Evolutionary conservation across 202 grass and related monocot genomes (phyloP), one percentile per base, ranked within the genome.

Genomic region (Hordeum pubiflorum): DNA sequence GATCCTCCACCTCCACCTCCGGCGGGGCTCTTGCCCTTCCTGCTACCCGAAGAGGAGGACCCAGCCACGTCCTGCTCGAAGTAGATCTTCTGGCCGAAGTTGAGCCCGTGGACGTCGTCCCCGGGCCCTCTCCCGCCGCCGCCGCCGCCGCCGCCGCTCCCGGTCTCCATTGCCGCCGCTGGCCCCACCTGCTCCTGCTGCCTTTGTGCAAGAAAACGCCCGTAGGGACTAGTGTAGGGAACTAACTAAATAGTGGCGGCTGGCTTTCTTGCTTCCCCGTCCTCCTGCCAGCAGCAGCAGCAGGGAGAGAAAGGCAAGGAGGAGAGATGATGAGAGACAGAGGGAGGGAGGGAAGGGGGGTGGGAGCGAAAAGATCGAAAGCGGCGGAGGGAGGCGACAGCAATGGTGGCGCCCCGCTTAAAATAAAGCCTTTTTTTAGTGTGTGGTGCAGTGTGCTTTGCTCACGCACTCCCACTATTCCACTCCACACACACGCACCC

Each of bases 51-150:
- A 8, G 22, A 4, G 33, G 24, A 64, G 54, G 36, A 12, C 17
- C 78, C 48, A 3, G 72, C 79, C 9, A 55, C 86, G 76, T 91
- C 91, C 79, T 94, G 89, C 79, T 94, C 91, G 80, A 94, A 94
- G 91, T 94, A 94, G 76, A 91, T 94, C 89, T 91, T 94, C 89
- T 94, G 73, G 66, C 91, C 91, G 72, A 94, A 94, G 69, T 87
- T 84, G 84, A 94, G 91, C 52, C 91, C 91, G 87, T 20, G 83
- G 33, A 79, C 50, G 52, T 89, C 88, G 54, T 86, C 83, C 7
- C 80, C 32, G 1, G 66, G 60, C 0, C 70, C 27, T 0, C 75
- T 20, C 5, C 80, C 46, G 20, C 74, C 57, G 4, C 36, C 57
- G 3, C 27, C 70, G 1, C 10, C 27, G 27, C 31, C 57, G 6